Base-by-base conservation (phyloP, 1,284 basidiomycete genomes). In the Entoloma clypeatum region DNA sequence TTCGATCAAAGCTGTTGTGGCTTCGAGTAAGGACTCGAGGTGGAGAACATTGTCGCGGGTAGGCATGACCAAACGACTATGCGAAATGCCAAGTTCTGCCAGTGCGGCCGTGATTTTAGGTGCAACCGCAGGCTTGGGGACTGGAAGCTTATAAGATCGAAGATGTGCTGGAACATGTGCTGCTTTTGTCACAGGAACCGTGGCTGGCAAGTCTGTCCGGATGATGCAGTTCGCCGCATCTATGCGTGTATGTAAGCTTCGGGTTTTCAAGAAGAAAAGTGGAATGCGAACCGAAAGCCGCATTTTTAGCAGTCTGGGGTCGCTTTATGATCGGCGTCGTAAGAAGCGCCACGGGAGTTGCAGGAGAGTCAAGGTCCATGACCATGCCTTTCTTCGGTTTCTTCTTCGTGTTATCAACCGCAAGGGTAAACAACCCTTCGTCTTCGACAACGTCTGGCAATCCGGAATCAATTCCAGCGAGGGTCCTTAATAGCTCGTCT, bases 391-490 rank as follows among this genome's bases (percentile, higher is more conserved):
- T 60, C 49, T 66, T 68, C 50, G 64, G 71, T 39, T 69, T 74
- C 56, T 73, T 74, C 58, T 75, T 80, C 57, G 46, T 52, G 26
- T 62, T 67, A 51, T 74, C 66, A 52, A 66, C 56, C 14, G 64
- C 60, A 25, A 72, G 51, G 9, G 61, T 64, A n/a, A 74, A 67
- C 18, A 74, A 65, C 1, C 66, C 68, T 25, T 87, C 81, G 49
- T 87, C 85, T 47, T 75, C 74, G 5, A 74, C 65, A 9, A 91
- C 71, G 48, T 84, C 81, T 0, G 87, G 74, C 17, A 94, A 65
- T 3, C 92, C 92, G 24, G 85, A 88, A 50, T 94, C 91, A 32
- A 92, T 76, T 2, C 91, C 91, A 25, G 82, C 79, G 11, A 99
- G 67, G 0, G 85, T 85, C 16, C 88, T 79, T 48, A 99, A 73